These are phyloP conservation scores for Xerocomellus amylosporus DNA, from an alignment of 768 basidiomycete genomes.

Conservation along the genomic window DNA sequence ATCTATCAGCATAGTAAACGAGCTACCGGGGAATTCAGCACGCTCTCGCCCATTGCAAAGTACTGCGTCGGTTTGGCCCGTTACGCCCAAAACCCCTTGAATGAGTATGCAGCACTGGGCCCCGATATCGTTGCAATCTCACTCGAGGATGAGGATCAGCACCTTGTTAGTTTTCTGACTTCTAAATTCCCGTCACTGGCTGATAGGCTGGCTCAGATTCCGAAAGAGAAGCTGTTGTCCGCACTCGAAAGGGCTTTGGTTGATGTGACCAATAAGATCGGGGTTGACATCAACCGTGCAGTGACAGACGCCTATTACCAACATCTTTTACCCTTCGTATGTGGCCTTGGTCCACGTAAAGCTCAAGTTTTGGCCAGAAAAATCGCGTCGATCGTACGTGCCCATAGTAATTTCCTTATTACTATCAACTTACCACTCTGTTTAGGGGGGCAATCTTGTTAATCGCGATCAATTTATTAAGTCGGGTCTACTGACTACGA, in stretches of 20 bases:
- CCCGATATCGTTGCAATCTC: constrained; percentile 78
- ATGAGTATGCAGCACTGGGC: constrained; percentile 91
- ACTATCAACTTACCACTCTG: background rate
- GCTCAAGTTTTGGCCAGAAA: constrained; percentile 80
- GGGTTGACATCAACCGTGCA: constrained; percentile 95
- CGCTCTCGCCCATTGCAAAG: constrained; percentile 72
- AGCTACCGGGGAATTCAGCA: constrained; percentile 78
- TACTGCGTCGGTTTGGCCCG: constrained; percentile 95
- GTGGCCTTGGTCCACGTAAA: constrained; percentile 94
- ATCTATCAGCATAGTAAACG: constrained; percentile 91
- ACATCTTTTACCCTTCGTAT: constrained; percentile 82
- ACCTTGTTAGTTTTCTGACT: constrained; percentile 54
- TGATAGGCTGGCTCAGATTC: constrained; percentile 52
- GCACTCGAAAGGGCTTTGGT: constrained; percentile 86
- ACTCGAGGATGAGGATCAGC: constrained; percentile 83
- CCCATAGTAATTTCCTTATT: background rate
- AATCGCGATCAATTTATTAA: constrained; percentile 90
- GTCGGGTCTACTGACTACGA: constrained; percentile 72
- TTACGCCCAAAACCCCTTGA: constrained; percentile 89
- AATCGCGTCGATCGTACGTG: constrained; percentile 69
- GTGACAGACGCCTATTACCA: constrained; percentile 88
- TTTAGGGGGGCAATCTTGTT: constrained; percentile 79
- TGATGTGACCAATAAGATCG: constrained; percentile 87
- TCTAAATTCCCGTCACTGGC: background rate
- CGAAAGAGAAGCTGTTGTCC: constrained; percentile 76